Evolutionary conservation across 345 rosid species (phyloP).

Genomic region (Rhizophora apiculata): DNA sequence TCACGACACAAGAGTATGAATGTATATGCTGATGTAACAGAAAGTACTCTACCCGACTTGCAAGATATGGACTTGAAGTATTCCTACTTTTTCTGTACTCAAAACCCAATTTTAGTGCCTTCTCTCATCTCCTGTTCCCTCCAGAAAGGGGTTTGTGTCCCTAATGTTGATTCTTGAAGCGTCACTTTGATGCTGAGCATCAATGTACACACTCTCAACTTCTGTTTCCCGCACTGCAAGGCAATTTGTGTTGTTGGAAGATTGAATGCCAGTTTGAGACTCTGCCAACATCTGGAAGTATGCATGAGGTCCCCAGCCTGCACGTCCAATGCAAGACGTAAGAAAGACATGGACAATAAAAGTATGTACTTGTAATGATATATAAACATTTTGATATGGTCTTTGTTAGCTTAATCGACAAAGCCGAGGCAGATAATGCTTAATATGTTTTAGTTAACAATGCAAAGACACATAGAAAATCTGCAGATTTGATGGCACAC

Average conservation of each 20-base stretch:
- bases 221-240: conserved; percentile 39
- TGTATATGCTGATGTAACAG: background rate
- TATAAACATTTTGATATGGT: too few relatives aligned
- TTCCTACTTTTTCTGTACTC: background rate
- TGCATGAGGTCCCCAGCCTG: conserved; percentile 99
- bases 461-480: too few relatives aligned
- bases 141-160: conserved; percentile 45
- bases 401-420: background rate
- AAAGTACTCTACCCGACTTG: background rate
- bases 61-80: conserved; percentile 1
- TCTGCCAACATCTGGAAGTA: conserved; percentile 84
- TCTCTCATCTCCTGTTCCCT: conserved; percentile 12
- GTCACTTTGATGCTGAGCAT: conserved; percentile 36
- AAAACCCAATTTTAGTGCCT: conserved; percentile 9
- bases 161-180: conserved; percentile 27
- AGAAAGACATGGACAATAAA: background rate
- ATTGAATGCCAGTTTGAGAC: conserved; percentile 39
- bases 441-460: too few relatives aligned
- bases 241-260: conserved; percentile 26
- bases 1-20: too few relatives aligned
- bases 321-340: background rate
- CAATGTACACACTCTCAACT: conserved; percentile 49
- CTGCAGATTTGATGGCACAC: too few relatives aligned
- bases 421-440: too few relatives aligned
- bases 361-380: too few relatives aligned